Evolutionary conservation across 345 rosid genomes (phyloP).

Genomic region (Eucalyptus marginata): DNA sequence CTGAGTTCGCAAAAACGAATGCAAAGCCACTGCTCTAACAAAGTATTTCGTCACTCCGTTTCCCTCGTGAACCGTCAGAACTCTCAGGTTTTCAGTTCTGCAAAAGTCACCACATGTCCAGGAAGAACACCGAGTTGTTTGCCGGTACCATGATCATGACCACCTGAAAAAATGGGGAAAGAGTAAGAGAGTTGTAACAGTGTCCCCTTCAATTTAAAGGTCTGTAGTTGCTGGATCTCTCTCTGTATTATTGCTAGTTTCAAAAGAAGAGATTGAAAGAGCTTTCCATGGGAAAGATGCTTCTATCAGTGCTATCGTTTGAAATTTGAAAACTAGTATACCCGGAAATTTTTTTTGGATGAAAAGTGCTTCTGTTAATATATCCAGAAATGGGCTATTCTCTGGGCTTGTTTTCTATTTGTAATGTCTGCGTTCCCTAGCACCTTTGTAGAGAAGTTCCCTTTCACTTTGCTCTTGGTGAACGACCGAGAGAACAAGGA

Average conservation of each 20-base stretch:
- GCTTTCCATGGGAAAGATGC: neutral
- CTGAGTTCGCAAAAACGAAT: conserved; percentile 70
- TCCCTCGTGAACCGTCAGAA: no score
- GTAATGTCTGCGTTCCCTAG: neutral
- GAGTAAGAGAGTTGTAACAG: neutral
- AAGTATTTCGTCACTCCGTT: no score
- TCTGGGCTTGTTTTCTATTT: neutral
- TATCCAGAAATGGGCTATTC: neutral
- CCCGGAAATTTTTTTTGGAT: neutral
- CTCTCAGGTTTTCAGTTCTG: conserved; percentile 28
- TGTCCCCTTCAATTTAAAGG: neutral
- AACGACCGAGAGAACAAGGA: neutral
- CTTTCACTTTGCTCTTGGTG: neutral
- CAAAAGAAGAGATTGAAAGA: neutral
- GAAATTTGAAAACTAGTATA: neutral
- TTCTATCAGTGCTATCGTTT: neutral
- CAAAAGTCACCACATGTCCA: conserved; percentile 74
- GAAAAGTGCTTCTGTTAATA: neutral
- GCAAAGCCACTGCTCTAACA: conserved; percentile 49
- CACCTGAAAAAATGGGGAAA: conserved; percentile 32
- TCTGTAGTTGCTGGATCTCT: neutral
- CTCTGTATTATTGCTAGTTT: neutral
- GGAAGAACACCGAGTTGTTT: conserved; percentile 87
- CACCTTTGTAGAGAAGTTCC: neutral
- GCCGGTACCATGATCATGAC: conserved; percentile 74